A percentile compares a stretch with the other conserved stretches of the same genome.
Conservation (phyloP, 257 asterid species). For the Ophiorrhiza pumila region DNA sequence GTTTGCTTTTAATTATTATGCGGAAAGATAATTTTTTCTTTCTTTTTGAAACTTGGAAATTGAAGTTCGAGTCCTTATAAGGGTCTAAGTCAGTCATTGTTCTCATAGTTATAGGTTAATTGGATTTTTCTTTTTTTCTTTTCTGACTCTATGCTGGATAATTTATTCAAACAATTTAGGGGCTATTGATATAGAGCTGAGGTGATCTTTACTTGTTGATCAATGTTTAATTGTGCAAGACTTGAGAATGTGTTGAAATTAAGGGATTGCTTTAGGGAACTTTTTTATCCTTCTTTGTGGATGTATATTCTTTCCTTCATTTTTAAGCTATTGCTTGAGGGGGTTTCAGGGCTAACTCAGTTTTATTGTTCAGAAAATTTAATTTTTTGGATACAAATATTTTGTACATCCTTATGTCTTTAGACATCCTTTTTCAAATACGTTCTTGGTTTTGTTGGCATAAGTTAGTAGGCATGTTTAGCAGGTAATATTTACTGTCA, state of each 20-base stretch:
- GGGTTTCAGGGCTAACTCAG: neutral
- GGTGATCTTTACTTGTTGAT: constrained; percentile 11
- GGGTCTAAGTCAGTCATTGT: neutral
- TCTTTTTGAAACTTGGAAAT: neutral
- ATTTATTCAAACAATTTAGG: neutral
- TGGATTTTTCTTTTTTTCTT: neutral
- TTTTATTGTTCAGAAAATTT: neutral
- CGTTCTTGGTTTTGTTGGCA: neutral
- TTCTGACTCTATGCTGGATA: neutral
- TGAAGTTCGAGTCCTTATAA: neutral
- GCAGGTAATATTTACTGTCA: neutral
- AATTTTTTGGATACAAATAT: neutral
- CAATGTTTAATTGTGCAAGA: constrained; percentile 14
- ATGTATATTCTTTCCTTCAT: constrained; percentile 16
- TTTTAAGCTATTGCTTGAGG: constrained; percentile 7
- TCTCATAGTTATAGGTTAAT: neutral
- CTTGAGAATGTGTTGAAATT: constrained; percentile 15
- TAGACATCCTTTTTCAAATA: neutral
- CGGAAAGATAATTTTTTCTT: neutral
- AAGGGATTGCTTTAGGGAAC: constrained; percentile 27
- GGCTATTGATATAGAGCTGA: constrained; percentile 1
- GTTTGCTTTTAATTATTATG: neutral
- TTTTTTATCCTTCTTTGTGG: neutral
- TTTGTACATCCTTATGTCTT: neutral
- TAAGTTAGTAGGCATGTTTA: neutral